phyloP scores from a whole-genome alignment of 257 asterid species.

The Nicotiana noctiflora region DNA sequence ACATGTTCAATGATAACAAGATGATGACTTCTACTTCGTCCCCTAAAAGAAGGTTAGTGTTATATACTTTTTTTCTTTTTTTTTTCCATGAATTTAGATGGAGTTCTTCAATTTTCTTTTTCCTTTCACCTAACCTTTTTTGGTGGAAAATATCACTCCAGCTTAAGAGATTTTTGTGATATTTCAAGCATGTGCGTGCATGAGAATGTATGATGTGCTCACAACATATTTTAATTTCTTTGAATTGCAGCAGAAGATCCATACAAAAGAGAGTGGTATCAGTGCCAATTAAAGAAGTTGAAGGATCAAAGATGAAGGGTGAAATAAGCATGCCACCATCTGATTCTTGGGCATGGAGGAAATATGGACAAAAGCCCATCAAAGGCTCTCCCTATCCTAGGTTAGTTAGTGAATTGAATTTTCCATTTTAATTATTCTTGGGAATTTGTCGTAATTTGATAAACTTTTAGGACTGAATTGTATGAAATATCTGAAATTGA shows the following conservation, averaged over 20 bases:
- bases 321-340: conserved; percentile 88
- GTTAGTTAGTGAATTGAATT: conserved; percentile 18
- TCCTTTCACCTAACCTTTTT: not conserved
- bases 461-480: not conserved
- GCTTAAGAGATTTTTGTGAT: not conserved
- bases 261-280: conserved; percentile 66
- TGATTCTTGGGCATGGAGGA: conserved; percentile 99
- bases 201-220: not conserved
- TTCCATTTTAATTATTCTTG: not conserved
- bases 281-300: conserved; percentile 66
- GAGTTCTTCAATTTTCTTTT: not conserved
- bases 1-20: conserved; percentile 41
- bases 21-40: conserved; percentile 51
- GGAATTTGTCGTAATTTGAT: not conserved
- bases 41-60: conserved; percentile 58
- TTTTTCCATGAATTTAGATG: too few species aligned
- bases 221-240: not conserved
- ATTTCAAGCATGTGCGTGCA: conserved; percentile 24
- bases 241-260: conserved; percentile 51
- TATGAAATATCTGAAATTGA: not conserved
- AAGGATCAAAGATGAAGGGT: conserved; percentile 61
- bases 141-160: not conserved
- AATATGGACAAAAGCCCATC: conserved; percentile 92
- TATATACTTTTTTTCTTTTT: not conserved
- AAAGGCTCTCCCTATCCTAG: conserved; percentile 97